Evolutionary conservation across 2,329 filamentous ascomycete genomes (phyloP), one percentile per base, ranked within the genome.

Genomic region (Tolypocladium pustulatum): DNA sequence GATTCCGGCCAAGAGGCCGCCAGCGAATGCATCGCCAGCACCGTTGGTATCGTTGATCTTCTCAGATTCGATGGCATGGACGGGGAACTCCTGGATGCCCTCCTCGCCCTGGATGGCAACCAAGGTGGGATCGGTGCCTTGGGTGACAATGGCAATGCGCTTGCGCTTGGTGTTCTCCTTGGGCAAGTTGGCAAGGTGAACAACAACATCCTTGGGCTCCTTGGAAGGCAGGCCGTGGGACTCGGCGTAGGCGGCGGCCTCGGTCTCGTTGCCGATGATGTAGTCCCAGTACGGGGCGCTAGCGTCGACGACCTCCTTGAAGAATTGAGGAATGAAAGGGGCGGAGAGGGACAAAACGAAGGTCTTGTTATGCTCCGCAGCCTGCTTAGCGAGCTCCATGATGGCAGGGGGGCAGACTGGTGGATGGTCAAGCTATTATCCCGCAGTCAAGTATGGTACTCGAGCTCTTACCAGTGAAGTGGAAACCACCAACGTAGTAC

Each of bases 31-130:
- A 72, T 99, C 94, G 72, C 91, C 94, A 62, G 94, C 94, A 72
- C 94, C 94, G 72, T 93, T 97, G 74, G 93, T 97, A 78, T 99
- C 94, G 75, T 89, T 89, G 76, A 99, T 97, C 77, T 89, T 79
- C 56, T 84, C 81, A 72, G 83, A 79, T 65, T 84, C 80, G 68
- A 99, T 93, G 67, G 84, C 80, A 72, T 90, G 90, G 56, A 99
- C 91, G 25, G 87, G 82, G 79, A 86, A 94, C 73, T 89, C 83
- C 77, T 87, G 85, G 68, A 94, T 78, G 61, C 84, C 81, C 46
- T 84, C 82, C 71, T 85, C 81, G 64, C 84, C 84, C 76, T 89
- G 87, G 65, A 87, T 79, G 63, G 91, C 93, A 57, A 96, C 86
- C 63, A 99, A 76, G 59, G 94, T 97, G 57, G 92, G 90, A 63